phyloP scores from a whole-genome alignment of 1,284 basidiomycete species.

The Marasmius tenuissimus region DNA sequence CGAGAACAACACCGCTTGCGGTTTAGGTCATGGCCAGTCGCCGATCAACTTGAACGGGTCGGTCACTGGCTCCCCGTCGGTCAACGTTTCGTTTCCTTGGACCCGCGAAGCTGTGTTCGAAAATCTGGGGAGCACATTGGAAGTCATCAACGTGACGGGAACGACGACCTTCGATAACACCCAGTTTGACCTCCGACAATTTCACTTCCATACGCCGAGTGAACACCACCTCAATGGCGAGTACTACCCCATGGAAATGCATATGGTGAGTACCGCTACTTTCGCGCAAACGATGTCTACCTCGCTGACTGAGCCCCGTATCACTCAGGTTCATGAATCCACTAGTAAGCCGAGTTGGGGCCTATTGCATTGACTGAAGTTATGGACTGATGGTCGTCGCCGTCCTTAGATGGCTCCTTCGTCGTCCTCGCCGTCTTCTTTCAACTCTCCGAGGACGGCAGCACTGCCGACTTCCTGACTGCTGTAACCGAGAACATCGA shows the following conservation, averaged over 20 bases:
- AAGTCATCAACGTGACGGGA: slow-evolving; percentile 4
- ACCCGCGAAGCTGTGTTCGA: slow-evolving; percentile 1
- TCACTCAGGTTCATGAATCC: not conserved
- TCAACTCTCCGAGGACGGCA: not conserved
- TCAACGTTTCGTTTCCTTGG: not conserved
- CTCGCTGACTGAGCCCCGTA: not conserved
- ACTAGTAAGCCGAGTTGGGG: no score
- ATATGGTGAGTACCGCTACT: slow-evolving; percentile 5
- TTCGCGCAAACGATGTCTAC: not conserved
- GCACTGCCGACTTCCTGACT: not conserved
- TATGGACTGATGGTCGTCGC: not conserved
- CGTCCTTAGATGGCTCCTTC: not conserved
- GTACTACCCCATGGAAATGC: slow-evolving; percentile 13
- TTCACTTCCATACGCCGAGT: slow-evolving; percentile 12
- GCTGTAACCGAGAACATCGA: not conserved
- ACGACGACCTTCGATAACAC: slow-evolving; percentile 7
- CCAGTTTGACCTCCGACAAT: slow-evolving; percentile 5
- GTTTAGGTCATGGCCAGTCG: not conserved
- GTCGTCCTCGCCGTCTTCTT: slow-evolving; percentile 2
- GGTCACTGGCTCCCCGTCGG: not conserved
- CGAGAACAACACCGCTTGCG: not conserved
- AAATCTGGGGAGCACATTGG: slow-evolving; percentile 10
- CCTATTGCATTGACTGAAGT: no score
- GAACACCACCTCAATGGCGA: slow-evolving; percentile 11
- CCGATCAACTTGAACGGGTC: not conserved